Conservation (phyloP, 768 basidiomycete species). For the Suillus sp. region DNA sequence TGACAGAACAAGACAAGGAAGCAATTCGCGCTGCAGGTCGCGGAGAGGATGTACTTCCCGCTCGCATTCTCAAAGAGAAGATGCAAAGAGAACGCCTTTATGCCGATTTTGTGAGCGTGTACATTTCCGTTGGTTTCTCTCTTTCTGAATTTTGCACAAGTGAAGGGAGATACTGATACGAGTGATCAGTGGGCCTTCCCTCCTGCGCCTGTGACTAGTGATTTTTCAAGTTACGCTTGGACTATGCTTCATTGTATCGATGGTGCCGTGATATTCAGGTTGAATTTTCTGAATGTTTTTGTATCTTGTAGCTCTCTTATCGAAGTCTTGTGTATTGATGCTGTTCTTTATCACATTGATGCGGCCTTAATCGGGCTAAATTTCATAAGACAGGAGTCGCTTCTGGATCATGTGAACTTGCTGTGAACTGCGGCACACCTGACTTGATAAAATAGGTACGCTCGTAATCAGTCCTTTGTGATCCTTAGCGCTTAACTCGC, state of each 20-base stretch:
- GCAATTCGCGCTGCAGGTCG: conserved; percentile 10
- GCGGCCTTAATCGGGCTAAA: neutral
- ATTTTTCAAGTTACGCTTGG: neutral
- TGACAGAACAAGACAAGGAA: conserved; percentile 20
- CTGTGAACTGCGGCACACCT: neutral
- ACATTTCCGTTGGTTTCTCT: neutral
- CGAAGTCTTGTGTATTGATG: neutral
- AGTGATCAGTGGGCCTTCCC: neutral
- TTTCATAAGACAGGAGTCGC: neutral
- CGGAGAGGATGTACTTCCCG: neutral
- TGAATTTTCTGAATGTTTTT: neutral
- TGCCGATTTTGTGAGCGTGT: neutral
- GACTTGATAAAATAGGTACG: neutral
- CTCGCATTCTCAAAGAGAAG: neutral
- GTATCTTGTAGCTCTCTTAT: neutral
- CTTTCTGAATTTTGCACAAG: neutral
- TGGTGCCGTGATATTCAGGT: neutral
- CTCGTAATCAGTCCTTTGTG: neutral
- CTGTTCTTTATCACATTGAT: neutral
- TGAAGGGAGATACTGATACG: neutral
- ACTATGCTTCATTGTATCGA: neutral
- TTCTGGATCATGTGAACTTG: neutral
- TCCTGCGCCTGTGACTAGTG: neutral
- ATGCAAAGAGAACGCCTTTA: neutral
- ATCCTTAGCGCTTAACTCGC: neutral